These are phyloP conservation scores for Fusarium sublunatum DNA, from an alignment of 2,329 filamentous ascomycete species.

Conservation along the genomic window DNA sequence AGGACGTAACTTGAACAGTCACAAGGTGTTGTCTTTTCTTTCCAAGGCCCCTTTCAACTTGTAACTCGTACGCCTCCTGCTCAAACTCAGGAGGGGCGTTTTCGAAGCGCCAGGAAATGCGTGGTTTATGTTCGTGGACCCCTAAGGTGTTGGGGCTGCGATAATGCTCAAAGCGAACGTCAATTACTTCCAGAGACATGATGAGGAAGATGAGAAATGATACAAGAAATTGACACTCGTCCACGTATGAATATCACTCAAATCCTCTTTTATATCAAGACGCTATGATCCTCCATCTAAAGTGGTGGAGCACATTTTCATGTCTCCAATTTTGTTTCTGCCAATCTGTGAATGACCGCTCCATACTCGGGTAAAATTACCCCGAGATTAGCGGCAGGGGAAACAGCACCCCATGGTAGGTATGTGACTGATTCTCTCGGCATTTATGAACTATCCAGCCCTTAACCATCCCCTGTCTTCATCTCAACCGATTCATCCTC, in stretches of 20 bases:
- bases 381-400: neutral
- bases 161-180: constrained; percentile 37
- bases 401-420: too few relatives aligned
- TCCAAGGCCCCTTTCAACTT: neutral
- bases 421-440: too few relatives aligned
- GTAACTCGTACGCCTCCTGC: constrained; percentile 32
- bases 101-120: constrained; percentile 35
- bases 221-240: neutral
- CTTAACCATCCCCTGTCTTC: too few relatives aligned
- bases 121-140: constrained; percentile 29
- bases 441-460: too few relatives aligned
- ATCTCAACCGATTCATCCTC: too few relatives aligned
- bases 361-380: neutral
- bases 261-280: neutral
- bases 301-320: neutral
- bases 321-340: neutral
- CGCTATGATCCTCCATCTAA: neutral
- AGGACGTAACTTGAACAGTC: neutral
- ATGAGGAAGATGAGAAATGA: neutral
- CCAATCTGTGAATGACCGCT: neutral
- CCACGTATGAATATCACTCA: neutral
- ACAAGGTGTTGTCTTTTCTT: neutral
- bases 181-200: constrained; percentile 26
- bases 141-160: constrained; percentile 25
- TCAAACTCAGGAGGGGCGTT: constrained; percentile 28